phyloP scores from a whole-genome alignment of 1,284 basidiomycete species.

The Rhizoctonia solani region DNA sequence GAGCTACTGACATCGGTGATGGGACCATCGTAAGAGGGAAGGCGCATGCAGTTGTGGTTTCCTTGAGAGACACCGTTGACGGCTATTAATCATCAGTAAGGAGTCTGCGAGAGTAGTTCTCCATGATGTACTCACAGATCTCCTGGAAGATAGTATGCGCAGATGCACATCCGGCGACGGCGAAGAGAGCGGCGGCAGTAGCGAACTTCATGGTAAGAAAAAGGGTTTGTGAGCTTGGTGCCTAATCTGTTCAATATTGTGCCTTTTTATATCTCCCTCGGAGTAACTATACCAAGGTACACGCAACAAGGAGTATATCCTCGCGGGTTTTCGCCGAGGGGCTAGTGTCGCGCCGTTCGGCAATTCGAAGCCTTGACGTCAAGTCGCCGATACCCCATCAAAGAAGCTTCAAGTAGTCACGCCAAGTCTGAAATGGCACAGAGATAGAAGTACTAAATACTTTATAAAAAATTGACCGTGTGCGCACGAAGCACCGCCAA shows the following conservation, averaged over 20 bases:
- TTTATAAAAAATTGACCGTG: too few relatives aligned
- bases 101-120: not conserved
- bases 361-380: too few relatives aligned
- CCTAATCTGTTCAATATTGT: not conserved
- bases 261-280: slow-evolving; percentile 11
- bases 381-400: too few relatives aligned
- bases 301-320: too few relatives aligned
- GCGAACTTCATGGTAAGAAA: slow-evolving; percentile 13
- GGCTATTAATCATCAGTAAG: not conserved
- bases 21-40: slow-evolving; percentile 34
- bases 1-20: slow-evolving; percentile 40
- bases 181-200: slow-evolving; percentile 12
- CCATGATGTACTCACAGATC: slow-evolving; percentile 8
- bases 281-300: too few relatives aligned
- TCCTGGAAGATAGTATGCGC: slow-evolving; percentile 41
- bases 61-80: slow-evolving; percentile 32
- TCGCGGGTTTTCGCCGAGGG: slow-evolving; percentile 23
- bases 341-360: too few relatives aligned
- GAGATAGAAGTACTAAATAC: too few relatives aligned
- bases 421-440: too few relatives aligned
- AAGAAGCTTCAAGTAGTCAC: too few relatives aligned
- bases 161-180: slow-evolving; percentile 33
- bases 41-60: slow-evolving; percentile 33
- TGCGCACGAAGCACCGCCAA: not conserved
- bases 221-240: not conserved